Percentiles rank a stretch among this genome's conserved stretches.
phyloP scores from a whole-genome alignment of 78 protist species.

The Guillardia theta region DNA sequence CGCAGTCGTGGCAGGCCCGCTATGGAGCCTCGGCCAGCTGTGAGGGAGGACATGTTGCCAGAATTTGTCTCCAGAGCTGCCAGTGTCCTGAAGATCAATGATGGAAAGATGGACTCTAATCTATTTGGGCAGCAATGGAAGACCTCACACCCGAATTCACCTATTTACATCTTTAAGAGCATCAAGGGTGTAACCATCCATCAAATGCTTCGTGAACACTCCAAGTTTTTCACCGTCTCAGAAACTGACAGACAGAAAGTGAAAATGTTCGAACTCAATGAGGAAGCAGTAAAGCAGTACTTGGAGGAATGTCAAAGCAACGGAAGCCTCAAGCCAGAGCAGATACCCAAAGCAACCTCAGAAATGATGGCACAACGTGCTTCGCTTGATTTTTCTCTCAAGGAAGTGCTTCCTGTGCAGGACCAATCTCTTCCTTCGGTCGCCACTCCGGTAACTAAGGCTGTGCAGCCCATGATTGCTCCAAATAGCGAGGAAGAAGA shows the following conservation, averaged over 20 bases:
- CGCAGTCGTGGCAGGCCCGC: neutral
- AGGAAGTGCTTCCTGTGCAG: neutral
- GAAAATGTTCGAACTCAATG: neutral
- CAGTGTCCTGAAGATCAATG: neutral
- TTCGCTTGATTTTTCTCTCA: neutral
- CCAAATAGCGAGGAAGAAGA: neutral
- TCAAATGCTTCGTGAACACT: neutral
- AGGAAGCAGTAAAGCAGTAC: neutral
- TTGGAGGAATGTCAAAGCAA: neutral
- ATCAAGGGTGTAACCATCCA: neutral
- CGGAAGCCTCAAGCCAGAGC: neutral
- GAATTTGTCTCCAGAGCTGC: neutral
- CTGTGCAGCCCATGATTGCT: neutral
- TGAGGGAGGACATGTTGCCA: neutral
- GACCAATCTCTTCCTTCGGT: neutral
- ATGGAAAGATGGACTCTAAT: neutral
- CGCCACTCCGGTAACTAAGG: neutral
- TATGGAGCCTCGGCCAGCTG: neutral
- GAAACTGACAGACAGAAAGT: neutral
- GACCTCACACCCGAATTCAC: neutral
- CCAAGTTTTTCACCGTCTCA: neutral
- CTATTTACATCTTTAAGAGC: neutral
- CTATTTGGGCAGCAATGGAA: slow-evolving; percentile 10
- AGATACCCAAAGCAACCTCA: neutral
- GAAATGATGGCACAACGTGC: neutral